Evolutionary conservation across 139 green algal genomes (phyloP).

Genomic region (Pycnococcus provasolii): DNA sequence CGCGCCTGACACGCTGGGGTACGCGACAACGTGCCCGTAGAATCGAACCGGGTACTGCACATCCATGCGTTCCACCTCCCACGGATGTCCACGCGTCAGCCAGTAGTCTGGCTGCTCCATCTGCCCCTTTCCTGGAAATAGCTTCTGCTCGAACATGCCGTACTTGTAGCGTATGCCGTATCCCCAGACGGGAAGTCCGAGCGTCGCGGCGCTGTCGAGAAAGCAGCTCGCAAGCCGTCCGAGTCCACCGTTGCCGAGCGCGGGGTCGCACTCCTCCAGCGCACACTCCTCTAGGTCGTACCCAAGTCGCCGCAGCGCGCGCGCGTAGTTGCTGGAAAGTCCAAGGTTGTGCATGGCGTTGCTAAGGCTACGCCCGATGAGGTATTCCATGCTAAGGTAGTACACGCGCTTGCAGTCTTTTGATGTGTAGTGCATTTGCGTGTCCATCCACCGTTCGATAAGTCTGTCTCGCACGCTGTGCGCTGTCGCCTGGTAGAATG

Average conservation of each 20-base stretch:
- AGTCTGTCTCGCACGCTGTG: slow-evolving; percentile 30
- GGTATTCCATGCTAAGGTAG: slow-evolving; percentile 93
- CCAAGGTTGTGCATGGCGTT: slow-evolving; percentile 93
- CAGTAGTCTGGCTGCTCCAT: slow-evolving; percentile 95
- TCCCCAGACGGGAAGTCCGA: slow-evolving; percentile 87
- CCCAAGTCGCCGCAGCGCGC: slow-evolving; percentile 25
- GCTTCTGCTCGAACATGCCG: slow-evolving; percentile 92
- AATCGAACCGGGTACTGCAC: slow-evolving; percentile 77
- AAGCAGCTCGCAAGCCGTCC: slow-evolving; percentile 95
- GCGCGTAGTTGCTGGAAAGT: slow-evolving; percentile 36
- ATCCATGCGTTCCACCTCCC: slow-evolving; percentile 84
- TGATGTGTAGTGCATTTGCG: slow-evolving; percentile 22
- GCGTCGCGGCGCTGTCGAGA: slow-evolving; percentile 92
- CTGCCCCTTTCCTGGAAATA: slow-evolving; percentile 75
- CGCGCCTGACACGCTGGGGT: slow-evolving; percentile 36
- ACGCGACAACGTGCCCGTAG: slow-evolving; percentile 75
- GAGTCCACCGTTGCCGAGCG: slow-evolving; percentile 95
- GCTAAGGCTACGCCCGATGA: slow-evolving; percentile 84
- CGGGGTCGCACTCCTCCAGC: slow-evolving; percentile 66
- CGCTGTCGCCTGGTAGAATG: slow-evolving; percentile 31
- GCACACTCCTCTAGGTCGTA: slow-evolving; percentile 35
- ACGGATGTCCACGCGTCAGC: slow-evolving; percentile 91
- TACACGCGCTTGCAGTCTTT: slow-evolving; percentile 76
- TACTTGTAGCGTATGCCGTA: slow-evolving; percentile 99
- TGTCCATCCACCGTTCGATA: slow-evolving; percentile 38